Evolutionary conservation across 2,329 filamentous ascomycete species (phyloP), one percentile per base, ranked within the genome.

Genomic region (Gaeumannomyces tritici): DNA sequence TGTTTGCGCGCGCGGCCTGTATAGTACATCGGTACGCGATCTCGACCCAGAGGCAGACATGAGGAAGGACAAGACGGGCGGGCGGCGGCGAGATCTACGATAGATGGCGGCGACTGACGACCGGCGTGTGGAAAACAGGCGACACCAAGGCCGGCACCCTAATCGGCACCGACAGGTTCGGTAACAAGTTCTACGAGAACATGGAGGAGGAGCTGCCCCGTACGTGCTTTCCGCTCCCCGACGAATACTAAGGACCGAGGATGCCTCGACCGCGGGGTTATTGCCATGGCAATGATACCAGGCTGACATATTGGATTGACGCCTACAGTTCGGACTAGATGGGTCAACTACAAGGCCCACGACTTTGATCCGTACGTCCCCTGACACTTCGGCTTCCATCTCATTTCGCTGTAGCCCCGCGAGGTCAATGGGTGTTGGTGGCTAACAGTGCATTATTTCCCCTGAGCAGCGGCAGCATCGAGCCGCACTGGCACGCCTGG

Each of bases 161-260:
- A 68, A 85, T 99, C 68, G 95, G 89, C 70, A 84, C 80, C 72
- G 95, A 99, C 80, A 86, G 87, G 76, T 96, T 88, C 74, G 96
- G 95, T 76, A 99, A 99, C 86, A 98, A 96, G 80, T 99, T 84
- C 83, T 99, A 86, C 75, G 95, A 99, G 83, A 97, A 99, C 81
- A 77, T 86, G 72, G 89, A 96, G 74, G 92, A 98, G 74, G 95
- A 99, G 77, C 83, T 99, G 64, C 95, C 95, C 63, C 81, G 91
- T 96, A 81, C 74, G 89, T 68, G 13, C 18, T 54, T 58, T 9
- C 28, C 24, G 21, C 42, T 18, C 18, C 15, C 42, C 6, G 5
- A 15, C 42, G 42, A 51, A n/a, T 51, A 18, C 18, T 7, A 21
- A n/a, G 42, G 42, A n/a, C 18, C 42, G 33, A 35, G 26, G 21